Evolutionary conservation across 306 rosid species (phyloP).

Genomic region (Adenanthera pavonina): DNA sequence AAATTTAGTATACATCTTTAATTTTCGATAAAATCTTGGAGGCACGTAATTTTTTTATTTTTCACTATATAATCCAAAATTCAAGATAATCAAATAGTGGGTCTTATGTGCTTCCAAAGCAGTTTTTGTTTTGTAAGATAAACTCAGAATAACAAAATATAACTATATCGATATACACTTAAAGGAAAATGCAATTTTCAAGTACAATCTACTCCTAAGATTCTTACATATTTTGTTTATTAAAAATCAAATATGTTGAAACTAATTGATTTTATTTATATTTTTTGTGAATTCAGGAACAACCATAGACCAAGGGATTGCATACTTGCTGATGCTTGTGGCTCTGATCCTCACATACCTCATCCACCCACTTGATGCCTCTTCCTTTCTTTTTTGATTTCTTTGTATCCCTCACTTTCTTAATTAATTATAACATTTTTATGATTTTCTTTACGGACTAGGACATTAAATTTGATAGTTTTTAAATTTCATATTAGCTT

Average conservation of each 20-base stretch:
- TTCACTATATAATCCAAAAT: no score
- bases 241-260: not conserved
- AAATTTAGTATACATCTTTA: no score
- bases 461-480: not conserved
- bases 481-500: not conserved
- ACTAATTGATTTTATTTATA: not conserved
- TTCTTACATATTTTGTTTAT: not conserved
- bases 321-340: slow-evolving; percentile 75
- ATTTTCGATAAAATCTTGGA: no score
- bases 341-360: slow-evolving; percentile 85
- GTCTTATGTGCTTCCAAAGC: no score
- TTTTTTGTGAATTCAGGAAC: slow-evolving; percentile 54
- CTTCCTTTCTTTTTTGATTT: slow-evolving; percentile 49
- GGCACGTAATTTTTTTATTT: no score
- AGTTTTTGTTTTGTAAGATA: not conserved
- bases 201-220: no score
- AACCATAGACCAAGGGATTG: slow-evolving; percentile 85
- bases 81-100: no score
- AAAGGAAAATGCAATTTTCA: no score
- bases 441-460: not conserved
- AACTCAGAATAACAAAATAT: not conserved
- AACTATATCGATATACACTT: no score
- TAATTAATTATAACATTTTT: slow-evolving; percentile 22
- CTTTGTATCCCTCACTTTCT: slow-evolving; percentile 5
- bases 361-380: slow-evolving; percentile 75